Evolutionary conservation across 306 rosid species (phyloP).

Genomic region (Malus asiatica): DNA sequence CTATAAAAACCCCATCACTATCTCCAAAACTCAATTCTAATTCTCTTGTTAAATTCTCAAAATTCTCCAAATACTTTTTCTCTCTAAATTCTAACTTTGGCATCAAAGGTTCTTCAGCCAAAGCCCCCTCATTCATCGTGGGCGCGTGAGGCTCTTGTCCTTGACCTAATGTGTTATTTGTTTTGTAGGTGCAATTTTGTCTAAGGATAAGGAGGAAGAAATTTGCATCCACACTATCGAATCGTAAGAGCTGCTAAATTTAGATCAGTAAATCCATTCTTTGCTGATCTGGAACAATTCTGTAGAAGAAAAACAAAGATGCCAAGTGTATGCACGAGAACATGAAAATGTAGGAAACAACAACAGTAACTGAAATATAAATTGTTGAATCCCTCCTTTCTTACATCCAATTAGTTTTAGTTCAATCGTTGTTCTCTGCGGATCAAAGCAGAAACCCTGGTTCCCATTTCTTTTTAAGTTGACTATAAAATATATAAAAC

Average conservation of each 20-base stretch:
- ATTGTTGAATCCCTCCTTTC: background rate
- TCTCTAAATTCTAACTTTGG: too few relatives aligned
- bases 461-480: background rate
- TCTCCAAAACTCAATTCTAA: too few relatives aligned
- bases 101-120: too few relatives aligned
- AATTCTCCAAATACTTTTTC: too few relatives aligned
- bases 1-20: too few relatives aligned
- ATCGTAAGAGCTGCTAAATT: background rate
- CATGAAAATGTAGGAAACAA: background rate
- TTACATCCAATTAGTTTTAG: background rate
- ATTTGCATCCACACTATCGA: too few relatives aligned
- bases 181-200: too few relatives aligned
- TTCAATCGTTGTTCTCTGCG: background rate
- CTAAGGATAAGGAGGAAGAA: too few relatives aligned
- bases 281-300: background rate
- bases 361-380: background rate
- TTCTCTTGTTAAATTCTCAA: too few relatives aligned
- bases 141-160: too few relatives aligned
- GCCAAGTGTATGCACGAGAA: background rate
- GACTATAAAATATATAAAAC: background rate
- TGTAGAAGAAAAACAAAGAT: background rate
- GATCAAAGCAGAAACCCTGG: background rate
- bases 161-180: too few relatives aligned
- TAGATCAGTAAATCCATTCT: background rate
- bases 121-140: too few relatives aligned